Evolutionary conservation across 768 basidiomycete genomes (phyloP).

Genomic region (Hemileccinum rubropunctum): DNA sequence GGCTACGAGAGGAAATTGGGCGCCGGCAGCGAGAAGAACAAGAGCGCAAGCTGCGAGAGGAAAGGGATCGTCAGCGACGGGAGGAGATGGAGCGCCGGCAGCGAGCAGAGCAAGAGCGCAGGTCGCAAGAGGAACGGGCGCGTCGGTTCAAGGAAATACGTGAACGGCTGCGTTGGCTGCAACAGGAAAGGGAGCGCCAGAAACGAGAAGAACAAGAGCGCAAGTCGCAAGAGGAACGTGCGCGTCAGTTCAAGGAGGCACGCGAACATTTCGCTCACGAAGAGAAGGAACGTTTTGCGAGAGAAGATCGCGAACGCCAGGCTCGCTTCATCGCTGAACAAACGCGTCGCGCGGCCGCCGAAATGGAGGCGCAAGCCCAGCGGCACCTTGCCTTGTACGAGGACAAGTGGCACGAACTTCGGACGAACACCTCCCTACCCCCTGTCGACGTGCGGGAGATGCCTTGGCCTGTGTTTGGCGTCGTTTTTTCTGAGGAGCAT

Average conservation of each 20-base stretch:
- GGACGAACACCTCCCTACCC: conserved; percentile 16
- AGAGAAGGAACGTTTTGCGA: conserved; percentile 15
- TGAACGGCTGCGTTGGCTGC: no score
- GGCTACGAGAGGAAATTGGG: conserved; percentile 4
- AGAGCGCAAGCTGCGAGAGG: conserved; percentile 12
- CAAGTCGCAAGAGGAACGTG: conserved; percentile 16
- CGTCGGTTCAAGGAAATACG: no score
- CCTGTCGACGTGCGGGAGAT: conserved; percentile 31
- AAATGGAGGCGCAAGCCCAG: conserved; percentile 2
- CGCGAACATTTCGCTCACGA: conserved; percentile 7
- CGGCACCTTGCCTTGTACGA: conserved; percentile 29
- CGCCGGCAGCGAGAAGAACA: conserved; percentile 6
- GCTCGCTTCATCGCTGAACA: conserved; percentile 23
- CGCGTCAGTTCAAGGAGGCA: conserved; percentile 9
- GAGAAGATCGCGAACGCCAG: conserved; percentile 19
- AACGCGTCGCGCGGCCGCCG: conserved; percentile 2
- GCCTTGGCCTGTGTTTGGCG: conserved; percentile 44
- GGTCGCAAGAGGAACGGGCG: conserved; percentile 2
- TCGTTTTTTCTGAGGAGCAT: conserved; percentile 19
- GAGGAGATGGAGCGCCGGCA: no score
- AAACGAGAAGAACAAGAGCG: not conserved
- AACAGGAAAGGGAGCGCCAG: conserved; percentile 12
- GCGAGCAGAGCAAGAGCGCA: conserved; percentile 11
- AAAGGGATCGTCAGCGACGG: no score
- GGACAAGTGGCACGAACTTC: conserved; percentile 38